Evolutionary conservation across 73 alveolate genomes (phyloP), one percentile per base, ranked within the genome.

Genomic region (Paramecium pentaurelia): DNA sequence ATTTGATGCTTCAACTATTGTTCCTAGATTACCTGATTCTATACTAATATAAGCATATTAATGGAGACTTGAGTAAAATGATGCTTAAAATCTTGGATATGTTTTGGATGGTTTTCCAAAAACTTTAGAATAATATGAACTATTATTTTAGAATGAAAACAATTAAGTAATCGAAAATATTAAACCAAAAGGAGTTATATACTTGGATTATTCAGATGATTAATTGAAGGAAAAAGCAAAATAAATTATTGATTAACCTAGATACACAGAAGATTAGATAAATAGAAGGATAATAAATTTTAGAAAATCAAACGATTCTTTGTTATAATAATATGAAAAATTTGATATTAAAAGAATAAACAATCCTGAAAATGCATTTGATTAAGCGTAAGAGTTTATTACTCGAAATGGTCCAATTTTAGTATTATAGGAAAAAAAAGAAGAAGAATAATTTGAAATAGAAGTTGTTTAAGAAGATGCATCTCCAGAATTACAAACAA

Each of bases 51-150:
- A 86, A 16, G 93, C 71, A 4, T 86, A 60, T 86, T 12, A 86
- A 38, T 86, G 93, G 93, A 71, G 93, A 22, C 86, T 86, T 32
- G 54, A 86, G 11, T 37, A 86, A 86, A 86, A 60, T 10, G 93
- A 86, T 60, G 60, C 88, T 6, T 37, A 86, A 42, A 91, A 83
- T 58, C 83, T 77, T 40, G 96, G 96, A 16, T 80, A 77, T 58
- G 58, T 93, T 37, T 86, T 87, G 14, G 96, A 93, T 60, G 92
- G 94, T 25, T 80, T 80, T 60, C 95, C 95, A 22, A 93, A 93
- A 49, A 87, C 93, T 38, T 68, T 42, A 37, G 94, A 92, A 38
- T 71, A 93, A 80, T 95, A 95, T 36, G 22, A 80, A 27, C 30
- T 83, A 16, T 36, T 93, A 18, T 93, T 92, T 75, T 22, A 30